Percentiles rank a stretch among this genome's conserved stretches.
phyloP scores from a whole-genome alignment of 305 asterid species.

The Nicotiana rustica region DNA sequence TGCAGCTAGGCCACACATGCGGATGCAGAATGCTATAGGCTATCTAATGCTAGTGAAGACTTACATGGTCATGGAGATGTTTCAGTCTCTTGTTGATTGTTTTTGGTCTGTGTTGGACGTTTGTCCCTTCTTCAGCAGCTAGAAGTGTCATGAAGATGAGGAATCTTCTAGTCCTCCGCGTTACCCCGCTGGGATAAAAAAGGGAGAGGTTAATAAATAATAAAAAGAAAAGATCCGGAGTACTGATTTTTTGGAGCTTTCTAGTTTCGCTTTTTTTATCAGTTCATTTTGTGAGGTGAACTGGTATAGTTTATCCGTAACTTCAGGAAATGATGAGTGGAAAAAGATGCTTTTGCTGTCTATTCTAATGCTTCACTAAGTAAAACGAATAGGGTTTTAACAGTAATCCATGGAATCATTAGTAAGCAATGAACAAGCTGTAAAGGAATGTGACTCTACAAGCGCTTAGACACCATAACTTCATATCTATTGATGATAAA shows the following conservation, averaged over 20 bases:
- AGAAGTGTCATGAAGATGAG: not conserved
- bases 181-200: not conserved
- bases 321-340: not conserved
- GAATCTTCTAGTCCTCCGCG: slow-evolving; percentile 23
- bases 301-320: not conserved
- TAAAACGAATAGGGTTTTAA: not conserved
- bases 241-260: not conserved
- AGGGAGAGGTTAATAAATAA: not conserved
- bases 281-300: not conserved
- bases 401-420: not conserved
- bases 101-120: slow-evolving; percentile 13
- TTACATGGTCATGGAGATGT: not conserved
- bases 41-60: not conserved
- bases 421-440: slow-evolving; percentile 3
- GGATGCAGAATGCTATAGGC: not conserved
- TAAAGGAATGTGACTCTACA: not conserved
- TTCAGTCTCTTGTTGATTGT: not conserved
- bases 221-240: not conserved
- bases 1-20: not conserved
- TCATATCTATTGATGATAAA: not conserved
- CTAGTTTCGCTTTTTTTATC: not conserved
- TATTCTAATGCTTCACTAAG: not conserved
- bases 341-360: not conserved
- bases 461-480: not conserved
- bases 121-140: not conserved